Conservation (phyloP, 345 rosid species). For the Triadica sebifera region DNA sequence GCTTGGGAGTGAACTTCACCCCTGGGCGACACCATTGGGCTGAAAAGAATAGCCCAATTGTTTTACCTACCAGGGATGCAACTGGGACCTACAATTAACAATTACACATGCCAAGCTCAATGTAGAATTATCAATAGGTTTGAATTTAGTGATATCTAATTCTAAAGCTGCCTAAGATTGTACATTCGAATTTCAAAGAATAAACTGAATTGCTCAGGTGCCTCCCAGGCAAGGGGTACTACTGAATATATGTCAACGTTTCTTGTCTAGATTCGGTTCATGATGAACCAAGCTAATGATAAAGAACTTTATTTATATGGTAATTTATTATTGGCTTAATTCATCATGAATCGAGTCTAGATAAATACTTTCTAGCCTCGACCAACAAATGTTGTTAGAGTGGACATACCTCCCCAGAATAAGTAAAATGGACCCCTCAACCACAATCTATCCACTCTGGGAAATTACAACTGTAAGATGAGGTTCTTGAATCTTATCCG, state of each 20-base stretch:
- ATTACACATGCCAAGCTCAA: neutral
- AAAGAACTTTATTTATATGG: too few species aligned
- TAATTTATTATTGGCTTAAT: too few species aligned
- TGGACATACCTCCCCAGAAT: neutral
- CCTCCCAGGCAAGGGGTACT: neutral
- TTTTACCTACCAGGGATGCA: slow-evolving; percentile 46
- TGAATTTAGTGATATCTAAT: neutral
- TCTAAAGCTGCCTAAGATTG: too few species aligned
- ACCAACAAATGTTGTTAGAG: neutral
- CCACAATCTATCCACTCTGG: neutral
- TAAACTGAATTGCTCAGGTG: neutral
- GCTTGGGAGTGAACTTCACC: slow-evolving; percentile 46
- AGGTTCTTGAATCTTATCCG: neutral
- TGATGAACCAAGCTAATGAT: too few species aligned
- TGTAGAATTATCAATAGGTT: neutral
- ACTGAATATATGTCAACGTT: too few species aligned
- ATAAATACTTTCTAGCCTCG: too few species aligned
- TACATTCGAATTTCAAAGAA: neutral
- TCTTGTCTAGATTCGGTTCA: too few species aligned
- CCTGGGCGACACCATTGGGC: slow-evolving; percentile 62
- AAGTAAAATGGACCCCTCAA: neutral
- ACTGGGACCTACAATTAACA: slow-evolving; percentile 40
- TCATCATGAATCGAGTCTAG: too few species aligned
- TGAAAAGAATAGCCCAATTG: slow-evolving; percentile 55
- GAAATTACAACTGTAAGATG: neutral